Evolutionary conservation across 1,284 basidiomycete genomes (phyloP).

Genomic region (Trametes pubescens): DNA sequence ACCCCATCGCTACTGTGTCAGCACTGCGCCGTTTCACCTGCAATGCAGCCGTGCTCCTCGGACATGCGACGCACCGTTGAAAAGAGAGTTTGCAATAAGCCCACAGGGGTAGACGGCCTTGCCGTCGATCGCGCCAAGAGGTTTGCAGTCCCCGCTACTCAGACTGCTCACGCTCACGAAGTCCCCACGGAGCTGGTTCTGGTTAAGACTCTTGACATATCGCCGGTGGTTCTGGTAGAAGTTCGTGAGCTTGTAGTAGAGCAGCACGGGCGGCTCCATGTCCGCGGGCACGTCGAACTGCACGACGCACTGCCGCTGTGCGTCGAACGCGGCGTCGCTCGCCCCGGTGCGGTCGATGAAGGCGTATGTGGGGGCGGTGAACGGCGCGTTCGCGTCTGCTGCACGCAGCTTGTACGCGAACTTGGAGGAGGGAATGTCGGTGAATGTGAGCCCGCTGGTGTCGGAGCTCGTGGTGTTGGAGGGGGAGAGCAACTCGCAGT

Average conservation of each 20-base stretch:
- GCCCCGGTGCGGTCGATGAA: constrained; percentile 63
- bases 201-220: constrained; percentile 93
- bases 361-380: constrained; percentile 69
- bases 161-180: constrained; percentile 61
- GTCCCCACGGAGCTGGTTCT: constrained; percentile 87
- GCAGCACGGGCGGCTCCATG: constrained; percentile 80
- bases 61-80: constrained; percentile 77
- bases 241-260: constrained; percentile 97
- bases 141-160: constrained; percentile 88
- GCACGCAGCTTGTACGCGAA: constrained; percentile 79
- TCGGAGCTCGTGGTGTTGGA: constrained; percentile 47
- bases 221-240: constrained; percentile 99
- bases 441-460: constrained; percentile 46
- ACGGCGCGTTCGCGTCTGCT: constrained; percentile 58
- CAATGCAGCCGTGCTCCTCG: background rate
- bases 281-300: constrained; percentile 86
- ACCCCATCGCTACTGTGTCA: background rate
- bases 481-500: constrained; percentile 71
- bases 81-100: constrained; percentile 97
- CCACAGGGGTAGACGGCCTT: constrained; percentile 93
- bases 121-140: constrained; percentile 63
- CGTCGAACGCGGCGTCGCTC: constrained; percentile 50
- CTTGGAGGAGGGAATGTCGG: constrained; percentile 57
- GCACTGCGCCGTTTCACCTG: constrained; percentile 17
- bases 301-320: constrained; percentile 74